Conservation (phyloP, 768 basidiomycete genomes). For the Terana coerulea region DNA sequence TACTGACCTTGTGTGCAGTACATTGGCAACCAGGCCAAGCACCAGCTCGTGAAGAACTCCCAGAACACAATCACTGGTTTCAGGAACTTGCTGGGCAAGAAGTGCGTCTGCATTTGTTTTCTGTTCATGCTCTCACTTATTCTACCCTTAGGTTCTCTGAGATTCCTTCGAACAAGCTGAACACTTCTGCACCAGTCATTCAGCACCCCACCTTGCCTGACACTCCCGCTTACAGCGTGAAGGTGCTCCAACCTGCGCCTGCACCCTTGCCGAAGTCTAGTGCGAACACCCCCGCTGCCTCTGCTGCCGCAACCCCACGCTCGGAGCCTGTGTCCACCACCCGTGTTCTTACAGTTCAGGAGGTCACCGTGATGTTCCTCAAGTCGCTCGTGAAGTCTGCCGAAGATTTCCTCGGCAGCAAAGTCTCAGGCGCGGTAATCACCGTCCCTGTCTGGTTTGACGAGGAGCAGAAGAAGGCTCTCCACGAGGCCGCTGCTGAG, state of each 20-base stretch:
- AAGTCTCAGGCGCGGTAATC: conserved; percentile 78
- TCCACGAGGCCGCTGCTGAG: conserved; percentile 68
- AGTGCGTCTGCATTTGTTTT: conserved; percentile 41
- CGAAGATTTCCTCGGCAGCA: conserved; percentile 84
- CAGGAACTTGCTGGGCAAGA: conserved; percentile 90
- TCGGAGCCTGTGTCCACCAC: conserved; percentile 45
- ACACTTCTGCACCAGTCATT: conserved; percentile 66
- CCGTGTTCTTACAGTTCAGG: conserved; percentile 76
- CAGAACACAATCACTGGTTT: conserved; percentile 95
- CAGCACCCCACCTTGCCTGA: conserved; percentile 70
- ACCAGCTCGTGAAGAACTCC: conserved; percentile 92
- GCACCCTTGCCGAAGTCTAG: conserved; percentile 51
- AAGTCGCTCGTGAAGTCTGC: conserved; percentile 81
- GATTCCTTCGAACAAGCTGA: conserved; percentile 48
- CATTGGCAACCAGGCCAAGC: conserved; percentile 92
- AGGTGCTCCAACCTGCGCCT: conserved; percentile 76
- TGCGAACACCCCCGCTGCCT: conserved; percentile 58
- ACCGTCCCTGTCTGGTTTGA: conserved; percentile 77
- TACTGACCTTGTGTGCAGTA: conserved; percentile 51
- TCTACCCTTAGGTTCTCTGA: conserved; percentile 64
- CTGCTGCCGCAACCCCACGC: conserved; percentile 66
- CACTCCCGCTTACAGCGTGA: conserved; percentile 80
- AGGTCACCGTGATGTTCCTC: conserved; percentile 84
- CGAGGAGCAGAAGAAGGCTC: conserved; percentile 60
- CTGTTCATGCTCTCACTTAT: neutral